A percentile compares a stretch with the other conserved stretches of the same genome.
phyloP scores from a whole-genome alignment of 495 filamentous ascomycete genomes.

The Pseudomonodictys pantanalensis region DNA sequence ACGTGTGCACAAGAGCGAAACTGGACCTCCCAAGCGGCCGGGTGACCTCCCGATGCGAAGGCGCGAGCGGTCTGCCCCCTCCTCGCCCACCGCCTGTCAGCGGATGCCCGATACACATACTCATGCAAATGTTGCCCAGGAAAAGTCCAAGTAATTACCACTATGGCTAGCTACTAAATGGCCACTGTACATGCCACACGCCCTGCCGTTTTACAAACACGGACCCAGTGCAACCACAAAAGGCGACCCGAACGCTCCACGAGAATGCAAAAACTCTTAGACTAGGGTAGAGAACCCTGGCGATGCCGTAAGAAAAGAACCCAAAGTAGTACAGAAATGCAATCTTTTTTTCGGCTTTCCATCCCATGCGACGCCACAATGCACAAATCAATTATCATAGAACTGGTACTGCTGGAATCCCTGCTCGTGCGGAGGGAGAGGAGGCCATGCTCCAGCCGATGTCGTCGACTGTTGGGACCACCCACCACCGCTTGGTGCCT shows the following conservation, averaged over 20 bases:
- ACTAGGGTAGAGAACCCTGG: neutral
- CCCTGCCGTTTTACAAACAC: neutral
- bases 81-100: neutral
- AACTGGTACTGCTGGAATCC: conserved; percentile 24
- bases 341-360: conserved; percentile 17
- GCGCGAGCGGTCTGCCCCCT: neutral
- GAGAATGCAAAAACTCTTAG: conserved; percentile 15
- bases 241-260: neutral
- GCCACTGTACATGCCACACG: neutral
- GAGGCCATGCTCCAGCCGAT: conserved; percentile 35
- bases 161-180: neutral
- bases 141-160: neutral
- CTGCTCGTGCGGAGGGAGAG: conserved; percentile 27
- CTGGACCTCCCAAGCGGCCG: too few relatives aligned
- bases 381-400: conserved; percentile 35
- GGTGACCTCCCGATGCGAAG: too few relatives aligned
- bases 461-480: conserved; percentile 42
- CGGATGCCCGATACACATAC: neutral
- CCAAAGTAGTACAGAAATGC: conserved; percentile 26
- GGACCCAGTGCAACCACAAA: neutral
- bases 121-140: neutral
- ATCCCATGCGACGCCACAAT: conserved; percentile 24
- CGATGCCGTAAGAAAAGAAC: conserved; percentile 9
- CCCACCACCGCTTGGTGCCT: conserved; percentile 33
- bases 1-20: too few relatives aligned